Conservation (phyloP, 345 rosid genomes). For the Syzygium oleosum region DNA sequence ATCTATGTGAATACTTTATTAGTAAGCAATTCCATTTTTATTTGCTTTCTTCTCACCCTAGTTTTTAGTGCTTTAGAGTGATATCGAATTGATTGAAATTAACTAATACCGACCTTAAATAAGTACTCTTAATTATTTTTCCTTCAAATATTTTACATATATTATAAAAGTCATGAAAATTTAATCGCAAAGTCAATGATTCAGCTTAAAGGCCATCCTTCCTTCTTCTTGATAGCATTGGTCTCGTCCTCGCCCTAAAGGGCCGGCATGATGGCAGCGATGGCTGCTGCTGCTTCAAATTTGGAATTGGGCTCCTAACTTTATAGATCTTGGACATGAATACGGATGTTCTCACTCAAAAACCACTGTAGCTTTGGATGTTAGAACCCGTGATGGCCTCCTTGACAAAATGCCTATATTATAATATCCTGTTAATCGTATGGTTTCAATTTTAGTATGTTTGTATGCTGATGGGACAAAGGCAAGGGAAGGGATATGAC, state of each 20-base stretch:
- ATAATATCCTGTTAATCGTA: not conserved
- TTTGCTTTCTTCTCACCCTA: not conserved
- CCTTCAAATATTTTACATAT: not conserved
- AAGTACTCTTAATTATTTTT: not conserved
- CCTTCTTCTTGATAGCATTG: not conserved
- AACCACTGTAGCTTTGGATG: not conserved
- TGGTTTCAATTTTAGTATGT: not conserved
- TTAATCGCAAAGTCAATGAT: not conserved
- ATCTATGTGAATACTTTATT: not conserved
- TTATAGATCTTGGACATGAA: not conserved
- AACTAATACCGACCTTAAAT: not conserved
- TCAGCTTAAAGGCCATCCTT: not conserved
- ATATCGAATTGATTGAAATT: not conserved
- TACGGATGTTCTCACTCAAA: not conserved
- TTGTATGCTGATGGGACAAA: not conserved
- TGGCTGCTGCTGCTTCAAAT: not conserved
- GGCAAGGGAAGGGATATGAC: not conserved
- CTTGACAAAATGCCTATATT: not conserved
- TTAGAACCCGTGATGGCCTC: not conserved
- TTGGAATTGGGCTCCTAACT: not conserved
- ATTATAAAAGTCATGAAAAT: not conserved
- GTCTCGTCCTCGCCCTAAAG: not conserved
- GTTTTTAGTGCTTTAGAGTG: not conserved
- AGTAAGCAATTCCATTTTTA: not conserved
- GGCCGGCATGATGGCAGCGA: not conserved